Base-by-base conservation (phyloP, 2,329 filamentous ascomycete species). In the Pseudocercospora eumusae region DNA sequence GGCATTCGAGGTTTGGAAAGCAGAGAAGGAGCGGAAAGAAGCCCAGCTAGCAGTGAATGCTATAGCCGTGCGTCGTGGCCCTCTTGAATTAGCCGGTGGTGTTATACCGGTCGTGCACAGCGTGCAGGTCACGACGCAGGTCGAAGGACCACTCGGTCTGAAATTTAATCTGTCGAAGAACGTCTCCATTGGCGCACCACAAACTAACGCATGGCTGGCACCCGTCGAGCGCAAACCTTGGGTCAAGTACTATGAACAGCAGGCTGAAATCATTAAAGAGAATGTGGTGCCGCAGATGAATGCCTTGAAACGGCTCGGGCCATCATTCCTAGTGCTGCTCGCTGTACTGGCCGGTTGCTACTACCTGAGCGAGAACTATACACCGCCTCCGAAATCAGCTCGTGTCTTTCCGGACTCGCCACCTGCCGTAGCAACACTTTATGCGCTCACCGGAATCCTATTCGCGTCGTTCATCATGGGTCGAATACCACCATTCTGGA, bases 401-500 rank as follows among this genome's bases (percentile, higher is more conserved):
- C 79, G 88, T 54, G 68, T 89, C 40, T 85, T 83, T 71, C 85
- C 85, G 1, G 83, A 87, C 44, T 75, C 88, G 1, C 83, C 87
- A 0, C 84, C 87, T 1, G 81, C 87, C 13, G 80, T 83, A 2
- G 86, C 86, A 11, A 91, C 90, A 2, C 78, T 91, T n/a, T 78
- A 81, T 33, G 77, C 79, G 6, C 75, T 93, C 45, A 80, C 91
- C 49, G 79, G 76, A n/a, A 62, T 82, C 54, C 92, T 92, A 73
- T 61, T 82, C 6, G 66, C 80, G 42, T 77, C 88, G 10, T 87
- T 82, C 66, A 60, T 81, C 23, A 76, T 81, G 27, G 92, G 89
- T 87, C 83, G 82, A 67, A 67, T 86, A 10, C 88, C 89, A 52
- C 84, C 85, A 1, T 69, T 86, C 28, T 93, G 88, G 87, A 75